Evolutionary conservation across 257 asterid genomes (phyloP), one percentile per base, ranked within the genome.

Genomic region (Henckelia pumila): DNA sequence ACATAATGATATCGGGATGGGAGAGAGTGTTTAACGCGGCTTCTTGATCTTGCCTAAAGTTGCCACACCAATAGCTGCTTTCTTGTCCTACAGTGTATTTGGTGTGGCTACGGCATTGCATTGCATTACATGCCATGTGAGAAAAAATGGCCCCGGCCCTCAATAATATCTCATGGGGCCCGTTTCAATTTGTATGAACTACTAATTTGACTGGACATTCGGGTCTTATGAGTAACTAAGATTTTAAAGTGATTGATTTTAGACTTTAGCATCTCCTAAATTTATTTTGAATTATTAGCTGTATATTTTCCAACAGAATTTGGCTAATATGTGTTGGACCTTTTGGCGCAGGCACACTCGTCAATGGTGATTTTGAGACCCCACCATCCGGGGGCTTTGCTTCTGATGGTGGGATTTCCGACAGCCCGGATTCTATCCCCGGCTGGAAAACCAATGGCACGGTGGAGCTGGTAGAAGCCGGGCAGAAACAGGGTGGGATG

Each of bases 401-500:
- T 1, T 61, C 89, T 2, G 79, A 77, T 30, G 67, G 61, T 2
- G 76, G 82, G 7, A 11, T 71, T n/a, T 70, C 87, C 17, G 92
- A 80, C 14, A 95, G 83, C 47, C 80, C 88, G 13, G 63, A 78
- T 6, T 16, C 73, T 20, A 81, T 93, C 23, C 97, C 99, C 6
- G 74, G 85, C 68, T 93, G 99, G 97, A 88, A 73, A 78, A 67
- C 95, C 40, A 84, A 86, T 61, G 99, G 97, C 65, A 82, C 86
- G 0, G 97, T 90, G 26, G 99, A 93, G 82, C 47, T 85, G 3
- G 97, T 93, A 3, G 88, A 81, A 66, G 82, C 96, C 0, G 99
- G 97, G 58, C 80, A 93, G 80, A 93, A 80, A 68, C 99, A 93
- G 64, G 96, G 99, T 4, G 99, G 95, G 26, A 93, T 93, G 95